Percentiles rank a stretch among this genome's conserved stretches.
These are phyloP conservation scores for Phanerodontia chrysosporium DNA, from an alignment of 768 basidiomycete species.

Conservation along the genomic window DNA sequence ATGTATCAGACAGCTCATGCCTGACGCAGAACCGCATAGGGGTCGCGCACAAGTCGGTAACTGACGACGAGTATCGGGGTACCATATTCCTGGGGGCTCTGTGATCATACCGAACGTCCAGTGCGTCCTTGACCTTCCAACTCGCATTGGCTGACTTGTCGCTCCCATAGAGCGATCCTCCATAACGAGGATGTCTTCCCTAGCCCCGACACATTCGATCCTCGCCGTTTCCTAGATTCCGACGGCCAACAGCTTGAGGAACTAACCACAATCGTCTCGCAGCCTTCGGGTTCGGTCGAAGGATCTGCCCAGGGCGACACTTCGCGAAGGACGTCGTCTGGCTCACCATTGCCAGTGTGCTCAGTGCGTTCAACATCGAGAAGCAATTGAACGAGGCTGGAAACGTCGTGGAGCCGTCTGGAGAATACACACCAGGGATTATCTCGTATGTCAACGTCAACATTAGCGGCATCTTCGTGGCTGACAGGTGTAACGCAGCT, in stretches of 20 bases:
- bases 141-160: not conserved
- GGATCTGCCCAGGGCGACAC: conserved; percentile 17
- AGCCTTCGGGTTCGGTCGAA: conserved; percentile 6
- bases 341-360: conserved; percentile 15
- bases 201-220: not conserved
- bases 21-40: no score
- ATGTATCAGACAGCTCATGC: no score
- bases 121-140: not conserved
- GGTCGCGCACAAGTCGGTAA: not conserved
- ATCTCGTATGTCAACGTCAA: no score
- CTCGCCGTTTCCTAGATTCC: not conserved
- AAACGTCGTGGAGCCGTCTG: conserved; percentile 2
- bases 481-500: not conserved
- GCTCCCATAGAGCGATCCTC: not conserved
- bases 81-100: conserved; percentile 1
- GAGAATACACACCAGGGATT: conserved; percentile 1
- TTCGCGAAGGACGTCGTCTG: conserved; percentile 17
- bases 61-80: not conserved
- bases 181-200: not conserved
- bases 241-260: not conserved
- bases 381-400: conserved; percentile 17
- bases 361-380: conserved; percentile 19
- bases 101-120: not conserved
- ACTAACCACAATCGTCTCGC: not conserved
- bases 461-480: no score